Base-by-base conservation (phyloP, 2,329 filamentous ascomycete genomes). In the Thielaviopsis cerberus region DNA sequence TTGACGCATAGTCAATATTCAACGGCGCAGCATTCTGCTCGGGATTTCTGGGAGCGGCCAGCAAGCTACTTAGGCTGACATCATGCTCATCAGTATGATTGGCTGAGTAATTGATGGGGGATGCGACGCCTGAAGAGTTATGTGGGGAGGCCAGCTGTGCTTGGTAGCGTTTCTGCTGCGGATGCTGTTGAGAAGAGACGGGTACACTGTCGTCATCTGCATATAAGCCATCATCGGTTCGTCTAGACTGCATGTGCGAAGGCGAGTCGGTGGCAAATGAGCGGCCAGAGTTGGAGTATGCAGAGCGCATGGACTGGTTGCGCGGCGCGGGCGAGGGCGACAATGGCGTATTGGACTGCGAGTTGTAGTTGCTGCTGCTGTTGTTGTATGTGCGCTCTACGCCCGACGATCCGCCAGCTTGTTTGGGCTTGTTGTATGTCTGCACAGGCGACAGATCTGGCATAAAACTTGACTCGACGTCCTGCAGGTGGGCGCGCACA, bases 401-500 rank as follows among this genome's bases (percentile, higher is more conserved):
- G n/a, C 34, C 34, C 34, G 13, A 41, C 4, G 34, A 41, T 30
- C 6, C 27, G 15, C 34, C 41, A n/a, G 41, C 10, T 48, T 48
- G 41, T n/a, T 48, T 48, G 6, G 30, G n/a, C 48, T 61, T 61
- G 22, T 72, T 68, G 55, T 73, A 70, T 27, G 71, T 71, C 37
- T 72, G 73, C 53, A 82, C 73, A 13, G 80, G 80, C 7, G 80
- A 83, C 5, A 78, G 66, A 5, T 75, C 73, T 1, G 78, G 76
- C 57, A 81, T 66, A 64, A 84, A 84, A 69, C 81, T 84, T 34
- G 81, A 83, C 65, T 85, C 81, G 62, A 83, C 74, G 64, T 84
- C 81, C 63, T 77, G 74, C 22, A 84, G 67, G 64, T 83, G 79
- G 58, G 75, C 74, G 61, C 74, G 72, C 22, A 81, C 72, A 51